Percentiles rank a stretch among this genome's conserved stretches.
These are phyloP conservation scores for Fusarium coffeatum DNA, from an alignment of 2,329 filamentous ascomycete species.

Conservation along the genomic window DNA sequence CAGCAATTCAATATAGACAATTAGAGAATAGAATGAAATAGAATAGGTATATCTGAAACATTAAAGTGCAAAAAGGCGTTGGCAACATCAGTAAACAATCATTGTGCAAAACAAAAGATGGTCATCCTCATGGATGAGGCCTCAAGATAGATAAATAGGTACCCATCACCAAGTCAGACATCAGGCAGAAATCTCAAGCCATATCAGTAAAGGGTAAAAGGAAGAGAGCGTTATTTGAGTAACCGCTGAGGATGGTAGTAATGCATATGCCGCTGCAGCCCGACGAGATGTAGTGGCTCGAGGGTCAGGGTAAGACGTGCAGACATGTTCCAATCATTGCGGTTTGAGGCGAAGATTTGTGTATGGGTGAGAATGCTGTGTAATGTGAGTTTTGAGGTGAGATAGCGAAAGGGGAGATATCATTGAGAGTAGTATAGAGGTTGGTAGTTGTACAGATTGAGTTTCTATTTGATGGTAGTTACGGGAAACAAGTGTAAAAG, in stretches of 20 bases:
- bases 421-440: neutral
- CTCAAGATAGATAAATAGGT: conserved; percentile 40
- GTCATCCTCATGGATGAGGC: conserved; percentile 21
- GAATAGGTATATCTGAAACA: conserved; percentile 9
- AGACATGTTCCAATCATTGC: conserved; percentile 39
- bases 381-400: conserved; percentile 21
- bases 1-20: neutral
- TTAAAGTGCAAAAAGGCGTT: conserved; percentile 31
- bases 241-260: conserved; percentile 28
- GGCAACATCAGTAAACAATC: conserved; percentile 21
- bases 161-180: neutral
- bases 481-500: neutral
- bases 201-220: neutral
- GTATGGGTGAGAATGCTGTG: conserved; percentile 37
- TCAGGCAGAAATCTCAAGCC: conserved; percentile 21
- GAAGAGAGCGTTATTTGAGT: conserved; percentile 2
- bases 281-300: conserved; percentile 22
- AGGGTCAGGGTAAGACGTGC: conserved; percentile 17
- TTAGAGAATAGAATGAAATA: conserved; percentile 1
- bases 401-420: neutral
- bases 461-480: neutral
- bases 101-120: conserved; percentile 17
- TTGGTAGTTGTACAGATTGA: neutral
- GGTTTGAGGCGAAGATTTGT: conserved; percentile 36
- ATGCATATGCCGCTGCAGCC: conserved; percentile 45